Evolutionary conservation across 352 stramenopile species (phyloP).

Genomic region (Phytophthora brassicae): DNA sequence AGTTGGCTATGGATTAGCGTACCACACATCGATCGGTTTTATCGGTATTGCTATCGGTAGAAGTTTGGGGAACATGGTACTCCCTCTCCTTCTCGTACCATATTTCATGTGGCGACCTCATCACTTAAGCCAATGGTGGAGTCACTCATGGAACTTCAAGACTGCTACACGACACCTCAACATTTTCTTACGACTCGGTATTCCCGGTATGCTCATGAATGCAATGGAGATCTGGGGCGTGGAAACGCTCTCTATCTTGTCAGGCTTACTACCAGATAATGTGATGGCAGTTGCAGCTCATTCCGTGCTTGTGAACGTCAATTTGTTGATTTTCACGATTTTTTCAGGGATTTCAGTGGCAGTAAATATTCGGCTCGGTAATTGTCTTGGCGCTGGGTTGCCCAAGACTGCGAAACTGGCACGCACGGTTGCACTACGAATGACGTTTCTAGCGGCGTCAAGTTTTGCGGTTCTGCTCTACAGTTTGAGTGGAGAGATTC

Average conservation of each 20-base stretch:
- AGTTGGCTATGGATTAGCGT: background rate
- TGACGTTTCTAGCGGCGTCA: slow-evolving; percentile 29
- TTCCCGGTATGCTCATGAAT: slow-evolving; percentile 59
- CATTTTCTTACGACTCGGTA: slow-evolving; percentile 46
- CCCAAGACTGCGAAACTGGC: slow-evolving; percentile 42
- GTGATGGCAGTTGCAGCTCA: slow-evolving; percentile 53
- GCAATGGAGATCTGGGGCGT: slow-evolving; percentile 64
- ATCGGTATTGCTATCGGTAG: background rate
- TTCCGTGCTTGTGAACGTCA: slow-evolving; percentile 59
- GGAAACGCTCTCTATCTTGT: slow-evolving; percentile 52
- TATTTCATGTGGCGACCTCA: background rate
- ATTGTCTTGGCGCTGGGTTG: slow-evolving; percentile 45
- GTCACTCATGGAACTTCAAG: background rate
- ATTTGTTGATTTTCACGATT: slow-evolving; percentile 55
- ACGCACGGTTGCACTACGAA: slow-evolving; percentile 27
- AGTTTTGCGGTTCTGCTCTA: slow-evolving; percentile 20
- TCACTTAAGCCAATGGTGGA: background rate
- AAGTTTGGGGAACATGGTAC: background rate
- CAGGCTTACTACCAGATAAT: slow-evolving; percentile 43
- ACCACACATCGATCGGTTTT: background rate
- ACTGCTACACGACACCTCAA: slow-evolving; percentile 19
- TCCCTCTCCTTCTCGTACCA: background rate
- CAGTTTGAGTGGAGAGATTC: slow-evolving; percentile 23
- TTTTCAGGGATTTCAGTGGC: slow-evolving; percentile 53
- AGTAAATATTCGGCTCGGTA: slow-evolving; percentile 59